Conservation (phyloP, 2,329 filamentous ascomycete genomes). For the Penicillium decumbens region DNA sequence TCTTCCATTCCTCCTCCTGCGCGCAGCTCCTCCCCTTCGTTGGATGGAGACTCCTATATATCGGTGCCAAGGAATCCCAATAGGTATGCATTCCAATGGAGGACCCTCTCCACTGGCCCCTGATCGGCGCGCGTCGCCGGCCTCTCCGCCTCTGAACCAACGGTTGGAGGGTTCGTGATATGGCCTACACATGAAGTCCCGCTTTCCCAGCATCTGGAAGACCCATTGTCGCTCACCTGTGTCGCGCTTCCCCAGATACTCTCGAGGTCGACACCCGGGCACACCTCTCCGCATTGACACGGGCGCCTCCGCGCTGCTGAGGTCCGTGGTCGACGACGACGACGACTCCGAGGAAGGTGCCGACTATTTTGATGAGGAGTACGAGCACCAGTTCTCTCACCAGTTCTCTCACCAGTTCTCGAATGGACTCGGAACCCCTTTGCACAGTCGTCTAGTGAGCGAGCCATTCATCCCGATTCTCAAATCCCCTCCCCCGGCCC, state of each 20-base stretch:
- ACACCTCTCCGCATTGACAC: constrained; percentile 33
- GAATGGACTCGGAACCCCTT: constrained; percentile 35
- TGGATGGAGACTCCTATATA: constrained; percentile 27
- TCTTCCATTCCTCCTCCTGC: constrained; percentile 17
- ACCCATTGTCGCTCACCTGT: constrained; percentile 24
- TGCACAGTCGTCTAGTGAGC: constrained; percentile 42
- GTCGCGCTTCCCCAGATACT: constrained; percentile 34
- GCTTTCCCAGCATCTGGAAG: constrained; percentile 18
- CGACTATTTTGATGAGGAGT: constrained; percentile 25
- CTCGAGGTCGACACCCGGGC: constrained; percentile 35
- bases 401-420: constrained; percentile 28
- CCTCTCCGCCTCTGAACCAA: background rate
- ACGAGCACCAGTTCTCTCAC: constrained; percentile 22
- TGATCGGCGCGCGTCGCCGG: background rate
- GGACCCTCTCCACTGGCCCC: constrained; percentile 4
- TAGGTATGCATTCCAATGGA: constrained; percentile 31
- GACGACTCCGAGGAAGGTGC: constrained; percentile 23
- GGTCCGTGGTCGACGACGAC: constrained; percentile 22
- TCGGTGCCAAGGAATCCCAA: constrained; percentile 38
- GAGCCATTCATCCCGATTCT: constrained; percentile 53
- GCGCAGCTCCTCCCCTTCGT: constrained; percentile 21
- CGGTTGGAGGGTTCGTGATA: constrained; percentile 3
- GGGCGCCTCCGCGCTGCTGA: constrained; percentile 22
- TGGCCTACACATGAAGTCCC: constrained; percentile 21
- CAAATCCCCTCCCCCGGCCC: constrained; percentile 64